Base-by-base conservation (phyloP, 1,284 basidiomycete species). In the Tetrapyrgos nigripes region DNA sequence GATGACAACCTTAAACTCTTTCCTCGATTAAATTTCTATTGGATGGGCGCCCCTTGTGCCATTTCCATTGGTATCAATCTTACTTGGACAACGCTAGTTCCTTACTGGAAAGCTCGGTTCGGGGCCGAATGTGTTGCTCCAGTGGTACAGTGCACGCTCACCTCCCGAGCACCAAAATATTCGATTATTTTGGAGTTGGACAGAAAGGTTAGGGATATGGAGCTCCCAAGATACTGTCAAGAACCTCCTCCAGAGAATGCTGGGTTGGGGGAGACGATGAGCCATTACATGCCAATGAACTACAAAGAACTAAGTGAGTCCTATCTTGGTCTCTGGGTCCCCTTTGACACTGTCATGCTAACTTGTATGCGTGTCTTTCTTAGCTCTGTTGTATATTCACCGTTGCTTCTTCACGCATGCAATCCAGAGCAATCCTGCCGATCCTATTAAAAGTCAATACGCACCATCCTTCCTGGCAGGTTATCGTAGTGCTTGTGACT, bases 41-140 rank as follows among this genome's bases (percentile, higher is more conserved):
- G 1, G 31, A 24, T 37, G 31, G 23, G 31, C 28, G 23, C 27
- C 28, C 37, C 13, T 23, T 19, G 24, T 54, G 23, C 21, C 26
- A 28, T 51, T 55, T 28, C 47, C 29, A 10, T 50, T 40, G 46
- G 40, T 24, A 27, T 26, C 11, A n/a, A n/a, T n/a, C n/a, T n/a
- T n/a, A n/a, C n/a, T n/a, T n/a, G n/a, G n/a, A n/a, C n/a, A 33
- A 8, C n/a, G 35, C 40, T 51, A 91, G 88, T 91, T 68, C 83
- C 87, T 2, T 81, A 77, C 53, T 91, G 89, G 89, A 91, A 89
- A 71, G 87, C 88, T 24, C 80, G 79, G 4, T 91, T 89, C 69
- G 88, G 87, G 9, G 82, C 82, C 24, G 83, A 88, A 59, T 89
- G 87, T 65, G 79, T 90, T 8, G 79, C 87, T 19, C 79, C 80